Percentiles rank a stretch among this genome's conserved stretches.
Conservation (phyloP, 768 basidiomycete species). For the Pisolithus microcarpus region DNA sequence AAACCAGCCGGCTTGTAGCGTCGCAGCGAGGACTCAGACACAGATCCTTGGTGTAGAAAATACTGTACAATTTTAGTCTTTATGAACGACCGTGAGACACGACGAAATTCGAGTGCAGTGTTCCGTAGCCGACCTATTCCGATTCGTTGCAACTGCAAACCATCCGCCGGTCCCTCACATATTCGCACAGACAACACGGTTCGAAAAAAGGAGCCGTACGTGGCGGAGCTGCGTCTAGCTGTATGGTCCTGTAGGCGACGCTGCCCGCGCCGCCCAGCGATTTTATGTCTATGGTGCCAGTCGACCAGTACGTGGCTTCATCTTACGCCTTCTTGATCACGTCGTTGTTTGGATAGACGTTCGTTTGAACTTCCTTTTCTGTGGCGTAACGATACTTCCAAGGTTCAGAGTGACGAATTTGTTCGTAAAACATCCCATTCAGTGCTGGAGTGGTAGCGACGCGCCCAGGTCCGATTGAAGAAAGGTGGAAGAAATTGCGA, state of each 20-base stretch:
- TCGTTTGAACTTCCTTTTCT: constrained; percentile 22
- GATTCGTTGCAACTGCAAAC: no score
- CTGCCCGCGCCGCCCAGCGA: no score
- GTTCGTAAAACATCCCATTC: constrained; percentile 15
- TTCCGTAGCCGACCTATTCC: no score
- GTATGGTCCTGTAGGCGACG: no score
- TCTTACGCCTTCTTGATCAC: constrained; percentile 1
- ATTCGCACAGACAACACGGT: no score
- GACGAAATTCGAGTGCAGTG: constrained; percentile 5
- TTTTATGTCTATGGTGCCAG: not conserved
- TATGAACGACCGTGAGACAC: constrained; percentile 2
- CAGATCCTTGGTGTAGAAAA: no score
- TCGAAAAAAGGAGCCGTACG: no score
- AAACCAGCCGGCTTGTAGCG: no score
- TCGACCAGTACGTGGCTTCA: not conserved
- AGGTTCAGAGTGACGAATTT: constrained; percentile 5
- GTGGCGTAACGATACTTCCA: constrained; percentile 29
- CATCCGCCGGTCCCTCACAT: no score
- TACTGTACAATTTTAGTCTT: no score
- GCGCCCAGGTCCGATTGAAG: not conserved
- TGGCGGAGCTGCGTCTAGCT: no score
- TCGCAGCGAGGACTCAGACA: no score
- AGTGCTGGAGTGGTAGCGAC: constrained; percentile 7
- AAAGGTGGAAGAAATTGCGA: not conserved
- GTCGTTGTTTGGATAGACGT: constrained; percentile 17